These are phyloP conservation scores for Malania oleifera DNA, from an alignment of 164 flowering plant genomes.

Conservation along the genomic window DNA sequence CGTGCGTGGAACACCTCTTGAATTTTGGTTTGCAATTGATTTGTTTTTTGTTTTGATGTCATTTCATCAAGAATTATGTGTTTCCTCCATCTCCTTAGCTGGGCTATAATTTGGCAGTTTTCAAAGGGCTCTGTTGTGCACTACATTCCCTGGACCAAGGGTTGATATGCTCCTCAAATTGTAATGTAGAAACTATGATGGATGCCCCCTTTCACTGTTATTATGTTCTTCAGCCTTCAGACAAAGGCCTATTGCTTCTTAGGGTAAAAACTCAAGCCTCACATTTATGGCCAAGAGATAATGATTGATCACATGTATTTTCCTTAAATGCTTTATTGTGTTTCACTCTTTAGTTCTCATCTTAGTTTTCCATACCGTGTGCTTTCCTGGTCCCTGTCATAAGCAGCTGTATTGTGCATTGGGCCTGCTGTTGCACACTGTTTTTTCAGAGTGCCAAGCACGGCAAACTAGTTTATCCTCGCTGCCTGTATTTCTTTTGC, in stretches of 20 bases:
- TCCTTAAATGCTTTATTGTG: background rate
- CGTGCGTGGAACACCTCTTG: constrained; percentile 32
- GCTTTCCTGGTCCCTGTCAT: too few species aligned
- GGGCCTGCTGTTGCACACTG: too few species aligned
- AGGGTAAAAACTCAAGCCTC: constrained; percentile 41
- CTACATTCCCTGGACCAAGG: constrained; percentile 72
- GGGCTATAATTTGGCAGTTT: constrained; percentile 38
- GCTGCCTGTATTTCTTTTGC: background rate
- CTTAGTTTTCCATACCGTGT: too few species aligned
- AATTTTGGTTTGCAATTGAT: constrained; percentile 2
- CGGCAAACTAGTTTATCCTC: background rate
- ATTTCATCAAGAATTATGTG: background rate
- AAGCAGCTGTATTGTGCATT: too few species aligned
- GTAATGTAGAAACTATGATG: constrained; percentile 56
- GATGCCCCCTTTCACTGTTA: constrained; percentile 50
- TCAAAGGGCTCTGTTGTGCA: constrained; percentile 56
- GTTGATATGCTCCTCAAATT: constrained; percentile 64
- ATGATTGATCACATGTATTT: background rate
- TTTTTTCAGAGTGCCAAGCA: background rate
- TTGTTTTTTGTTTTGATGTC: background rate
- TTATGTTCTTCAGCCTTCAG: constrained; percentile 80
- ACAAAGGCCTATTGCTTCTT: constrained; percentile 78
- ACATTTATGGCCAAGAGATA: background rate
- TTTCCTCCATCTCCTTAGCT: constrained; percentile 5
- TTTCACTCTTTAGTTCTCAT: background rate